These are phyloP conservation scores for Hyphopichia wangnamkhiaoensis DNA, from an alignment of 1,139 yeast genomes.

Conservation along the genomic window DNA sequence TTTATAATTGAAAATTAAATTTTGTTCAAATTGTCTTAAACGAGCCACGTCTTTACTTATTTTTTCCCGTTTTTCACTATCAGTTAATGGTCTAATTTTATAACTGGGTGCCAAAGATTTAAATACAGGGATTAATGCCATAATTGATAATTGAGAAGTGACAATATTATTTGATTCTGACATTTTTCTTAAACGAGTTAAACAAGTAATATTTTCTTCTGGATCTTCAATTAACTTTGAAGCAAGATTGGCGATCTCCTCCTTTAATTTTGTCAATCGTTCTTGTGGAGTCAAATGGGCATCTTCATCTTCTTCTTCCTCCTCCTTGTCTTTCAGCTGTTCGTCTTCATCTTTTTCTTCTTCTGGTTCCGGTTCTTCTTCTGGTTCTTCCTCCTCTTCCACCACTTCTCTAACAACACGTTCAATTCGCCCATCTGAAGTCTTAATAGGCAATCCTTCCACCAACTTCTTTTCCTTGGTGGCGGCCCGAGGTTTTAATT, in stretches of 20 bases:
- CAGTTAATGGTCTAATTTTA: constrained; percentile 79
- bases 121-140: constrained; percentile 83
- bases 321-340: constrained; percentile 18
- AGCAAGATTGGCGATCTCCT: constrained; percentile 81
- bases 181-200: constrained; percentile 74
- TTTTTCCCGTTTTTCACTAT: constrained; percentile 75
- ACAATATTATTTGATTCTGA: constrained; percentile 65
- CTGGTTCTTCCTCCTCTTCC: constrained; percentile 19
- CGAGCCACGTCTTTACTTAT: constrained; percentile 80
- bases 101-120: constrained; percentile 87
- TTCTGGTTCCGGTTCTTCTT: constrained; percentile 18
- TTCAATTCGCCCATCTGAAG: constrained; percentile 67
- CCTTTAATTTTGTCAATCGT: constrained; percentile 63
- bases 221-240: constrained; percentile 84
- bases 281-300: constrained; percentile 58
- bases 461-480: constrained; percentile 42
- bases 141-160: constrained; percentile 70
- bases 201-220: constrained; percentile 71
- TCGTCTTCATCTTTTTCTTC: constrained; percentile 23
- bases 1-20: constrained; percentile 67
- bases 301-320: constrained; percentile 41
- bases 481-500: constrained; percentile 53
- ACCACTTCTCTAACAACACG: constrained; percentile 51
- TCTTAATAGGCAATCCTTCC: constrained; percentile 83
- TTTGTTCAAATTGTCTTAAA: constrained; percentile 78